Base-by-base conservation (phyloP, 257 asterid genomes). In the Apocynum venetum region DNA sequence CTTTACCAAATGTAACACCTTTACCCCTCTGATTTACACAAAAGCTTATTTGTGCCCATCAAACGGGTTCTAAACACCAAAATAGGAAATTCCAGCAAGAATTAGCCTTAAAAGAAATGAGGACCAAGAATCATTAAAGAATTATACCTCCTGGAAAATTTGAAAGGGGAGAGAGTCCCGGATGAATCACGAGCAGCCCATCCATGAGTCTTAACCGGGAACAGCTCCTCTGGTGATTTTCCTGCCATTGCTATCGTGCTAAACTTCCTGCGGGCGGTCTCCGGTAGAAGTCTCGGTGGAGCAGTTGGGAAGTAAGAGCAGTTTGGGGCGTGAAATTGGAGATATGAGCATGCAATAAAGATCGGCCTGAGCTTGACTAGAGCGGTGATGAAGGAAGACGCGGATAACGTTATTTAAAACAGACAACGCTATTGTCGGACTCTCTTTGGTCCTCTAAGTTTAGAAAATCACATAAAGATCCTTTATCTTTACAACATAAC, bases 101-200 rank as follows among this genome's bases (percentile, higher is more conserved):
- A 66, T 38, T 3, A 15, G 5, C 41, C 43, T 61, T 31, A 61
- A 61, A 61, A 25, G 2, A 61, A 60, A 12, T 25, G 31, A 8
- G 67, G 38, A 25, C 0, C 67, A 25, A 60, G 40, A 4, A 8
- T 61, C 31, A 3, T 2, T 25, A 8, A 11, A 61, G 67, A 31
- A 61, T 35, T 66, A 19, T 69, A 69, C 74, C 74, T 69, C 40
- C 74, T 19, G 52, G 74, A 69, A 51, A 69, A 69, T 9, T 44
- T 9, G 56, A 69, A 69, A 69, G 56, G 74, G 74, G 56, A 69
- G 56, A 69, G 74, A 19, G 46, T 19, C 31, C 74, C 74, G n/a
- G 74, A 69, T 19, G 74, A 46, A 17, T 69, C 74, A 43, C 40
- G 74, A 44, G 74, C 56, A 69, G 74, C 74, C 74, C 74, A 69